These are phyloP conservation scores for Aspergillus caelatus DNA, from an alignment of 2,329 filamentous ascomycete genomes.

Conservation along the genomic window DNA sequence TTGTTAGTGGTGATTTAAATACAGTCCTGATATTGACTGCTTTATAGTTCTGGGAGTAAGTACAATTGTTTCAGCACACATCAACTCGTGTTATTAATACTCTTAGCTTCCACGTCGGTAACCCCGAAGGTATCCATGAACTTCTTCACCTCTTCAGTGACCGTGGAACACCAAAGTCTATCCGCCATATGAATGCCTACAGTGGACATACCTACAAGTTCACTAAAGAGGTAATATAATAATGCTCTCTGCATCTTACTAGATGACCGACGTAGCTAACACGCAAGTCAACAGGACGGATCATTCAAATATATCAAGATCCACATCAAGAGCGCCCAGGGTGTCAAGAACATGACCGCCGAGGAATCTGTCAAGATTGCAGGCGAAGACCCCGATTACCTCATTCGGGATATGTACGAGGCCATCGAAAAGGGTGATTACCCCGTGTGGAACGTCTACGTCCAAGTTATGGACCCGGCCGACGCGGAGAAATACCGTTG, in stretches of 20 bases:
- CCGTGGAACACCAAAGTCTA: conserved; percentile 63
- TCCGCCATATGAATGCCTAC: conserved; percentile 66
- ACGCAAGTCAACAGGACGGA: conserved; percentile 47
- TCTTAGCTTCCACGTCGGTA: conserved; percentile 35
- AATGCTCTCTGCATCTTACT: neutral
- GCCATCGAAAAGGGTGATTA: conserved; percentile 71
- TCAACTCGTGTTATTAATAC: conserved; percentile 8
- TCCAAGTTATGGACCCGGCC: conserved; percentile 71
- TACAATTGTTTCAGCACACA: neutral
- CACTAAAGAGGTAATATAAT: conserved; percentile 49
- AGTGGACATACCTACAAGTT: conserved; percentile 67
- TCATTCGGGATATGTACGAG: conserved; percentile 72
- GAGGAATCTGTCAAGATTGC: conserved; percentile 74
- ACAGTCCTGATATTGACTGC: neutral
- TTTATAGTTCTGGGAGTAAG: conserved; percentile 10
- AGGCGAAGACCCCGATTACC: conserved; percentile 76
- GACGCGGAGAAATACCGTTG: conserved; percentile 77
- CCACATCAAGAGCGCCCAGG: conserved; percentile 43
- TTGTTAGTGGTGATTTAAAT: neutral
- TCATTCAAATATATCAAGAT: conserved; percentile 65
- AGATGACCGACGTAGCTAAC: neutral
- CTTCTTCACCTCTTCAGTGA: conserved; percentile 66
- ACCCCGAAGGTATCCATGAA: conserved; percentile 64
- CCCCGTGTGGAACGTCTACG: conserved; percentile 76
- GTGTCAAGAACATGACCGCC: conserved; percentile 54